Evolutionary conservation across 169 alveolate genomes (phyloP).

Genomic region (Amoebophrya sp.): DNA sequence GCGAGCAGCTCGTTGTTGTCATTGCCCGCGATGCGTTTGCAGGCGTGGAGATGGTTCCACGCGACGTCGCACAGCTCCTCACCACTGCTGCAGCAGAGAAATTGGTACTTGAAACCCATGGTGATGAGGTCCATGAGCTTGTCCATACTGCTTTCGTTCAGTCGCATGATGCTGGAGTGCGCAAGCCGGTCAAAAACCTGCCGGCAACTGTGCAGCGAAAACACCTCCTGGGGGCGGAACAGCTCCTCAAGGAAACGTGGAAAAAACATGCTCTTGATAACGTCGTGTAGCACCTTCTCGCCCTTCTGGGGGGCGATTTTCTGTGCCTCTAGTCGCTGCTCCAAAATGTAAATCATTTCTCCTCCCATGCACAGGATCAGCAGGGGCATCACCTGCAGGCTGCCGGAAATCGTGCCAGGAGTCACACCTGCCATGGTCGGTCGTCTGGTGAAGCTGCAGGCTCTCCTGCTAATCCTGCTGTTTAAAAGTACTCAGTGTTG

Average conservation of each 20-base stretch:
- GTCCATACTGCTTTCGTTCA: conserved; percentile 65
- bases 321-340: conserved; percentile 67
- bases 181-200: conserved; percentile 66
- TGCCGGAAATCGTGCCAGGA: not conserved
- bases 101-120: conserved; percentile 69
- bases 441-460: not conserved
- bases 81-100: conserved; percentile 56
- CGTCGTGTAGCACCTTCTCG: conserved; percentile 61
- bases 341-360: conserved; percentile 70
- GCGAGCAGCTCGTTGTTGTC: not conserved
- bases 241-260: conserved; percentile 61
- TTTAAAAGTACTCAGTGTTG: too few species aligned
- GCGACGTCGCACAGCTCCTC: conserved; percentile 67
- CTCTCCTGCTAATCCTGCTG: too few species aligned
- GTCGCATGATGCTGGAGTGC: conserved; percentile 71
- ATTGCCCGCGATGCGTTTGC: conserved; percentile 19
- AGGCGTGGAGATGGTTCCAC: conserved; percentile 56
- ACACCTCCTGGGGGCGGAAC: conserved; percentile 57
- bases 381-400: conserved; percentile 55
- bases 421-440: not conserved
- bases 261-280: conserved; percentile 58
- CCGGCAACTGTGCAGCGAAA: conserved; percentile 56
- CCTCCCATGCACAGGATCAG: conserved; percentile 68
- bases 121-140: conserved; percentile 72
- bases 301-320: conserved; percentile 58